A percentile compares a stretch with the other conserved stretches of the same genome.
phyloP scores from a whole-genome alignment of 805 yeast species.

The Pichia cabralensis region DNA sequence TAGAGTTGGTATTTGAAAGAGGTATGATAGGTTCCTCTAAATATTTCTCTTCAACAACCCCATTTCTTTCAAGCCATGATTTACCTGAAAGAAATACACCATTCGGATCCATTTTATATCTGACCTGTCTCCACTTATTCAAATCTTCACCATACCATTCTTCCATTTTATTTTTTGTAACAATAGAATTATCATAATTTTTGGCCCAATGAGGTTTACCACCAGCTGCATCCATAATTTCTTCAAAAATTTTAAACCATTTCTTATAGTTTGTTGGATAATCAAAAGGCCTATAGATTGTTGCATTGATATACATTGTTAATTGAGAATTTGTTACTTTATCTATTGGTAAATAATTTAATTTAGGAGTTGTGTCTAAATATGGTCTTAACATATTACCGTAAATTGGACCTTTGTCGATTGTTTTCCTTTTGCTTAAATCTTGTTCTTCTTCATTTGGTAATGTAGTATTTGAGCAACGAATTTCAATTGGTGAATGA shows the following conservation, averaged over 20 bases:
- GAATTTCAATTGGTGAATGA: constrained; percentile 91
- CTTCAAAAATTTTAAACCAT: constrained; percentile 83
- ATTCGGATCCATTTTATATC: constrained; percentile 67
- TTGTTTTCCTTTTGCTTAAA: constrained; percentile 38
- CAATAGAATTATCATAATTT: constrained; percentile 81
- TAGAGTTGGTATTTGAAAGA: neutral
- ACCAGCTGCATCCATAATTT: constrained; percentile 61
- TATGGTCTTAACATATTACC: constrained; percentile 80
- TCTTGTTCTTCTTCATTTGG: constrained; percentile 32
- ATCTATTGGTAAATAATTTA: constrained; percentile 46
- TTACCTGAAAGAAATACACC: constrained; percentile 71
- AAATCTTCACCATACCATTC: constrained; percentile 78
- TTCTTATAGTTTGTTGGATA: constrained; percentile 59
- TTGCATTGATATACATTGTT: constrained; percentile 82
- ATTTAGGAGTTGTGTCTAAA: constrained; percentile 69
- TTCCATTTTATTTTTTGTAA: constrained; percentile 56
- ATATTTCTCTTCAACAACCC: constrained; percentile 35
- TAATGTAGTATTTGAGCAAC: constrained; percentile 79
- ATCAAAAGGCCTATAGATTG: constrained; percentile 91
- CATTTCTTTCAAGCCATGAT: constrained; percentile 78
- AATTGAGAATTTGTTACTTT: constrained; percentile 61
- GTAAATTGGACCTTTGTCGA: constrained; percentile 66
- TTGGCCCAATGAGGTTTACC: constrained; percentile 99
- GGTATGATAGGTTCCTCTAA: neutral
- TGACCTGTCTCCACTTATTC: constrained; percentile 45